Conservation (phyloP, 2,329 filamentous ascomycete genomes). For the Hypoxylon sp. region DNA sequence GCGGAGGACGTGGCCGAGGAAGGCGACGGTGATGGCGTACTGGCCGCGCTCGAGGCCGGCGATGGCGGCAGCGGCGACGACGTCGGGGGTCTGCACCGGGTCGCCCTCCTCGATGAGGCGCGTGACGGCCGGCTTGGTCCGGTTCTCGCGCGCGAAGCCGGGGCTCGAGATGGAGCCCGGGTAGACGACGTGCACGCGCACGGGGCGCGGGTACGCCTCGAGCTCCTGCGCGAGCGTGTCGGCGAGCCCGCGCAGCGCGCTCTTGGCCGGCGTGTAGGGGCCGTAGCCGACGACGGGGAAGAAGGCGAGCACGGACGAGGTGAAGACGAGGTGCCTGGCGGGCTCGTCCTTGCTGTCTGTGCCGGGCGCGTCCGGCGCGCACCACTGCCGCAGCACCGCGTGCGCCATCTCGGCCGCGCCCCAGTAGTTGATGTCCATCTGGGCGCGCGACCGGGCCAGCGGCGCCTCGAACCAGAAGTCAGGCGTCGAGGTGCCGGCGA, state of each 20-base stretch:
- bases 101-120: conserved; percentile 83
- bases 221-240: conserved; percentile 87
- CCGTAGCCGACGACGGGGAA: conserved; percentile 82
- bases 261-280: conserved; percentile 85
- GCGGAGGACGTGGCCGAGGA: conserved; percentile 76
- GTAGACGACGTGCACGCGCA: conserved; percentile 82
- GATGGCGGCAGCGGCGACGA: conserved; percentile 76
- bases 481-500: conserved; percentile 78
- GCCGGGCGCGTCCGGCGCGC: conserved; percentile 57
- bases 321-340: conserved; percentile 85
- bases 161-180: conserved; percentile 84
- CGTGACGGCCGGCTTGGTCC: conserved; percentile 81
- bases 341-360: too few relatives aligned
- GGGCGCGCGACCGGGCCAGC: conserved; percentile 69
- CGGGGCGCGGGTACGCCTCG: conserved; percentile 82
- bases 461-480: conserved; percentile 80
- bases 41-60: conserved; percentile 80
- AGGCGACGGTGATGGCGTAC: conserved; percentile 79
- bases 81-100: conserved; percentile 77
- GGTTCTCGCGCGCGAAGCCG: conserved; percentile 78
- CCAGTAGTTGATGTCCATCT: conserved; percentile 96
- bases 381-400: conserved; percentile 78
- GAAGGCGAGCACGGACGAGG: conserved; percentile 78
- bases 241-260: conserved; percentile 81
- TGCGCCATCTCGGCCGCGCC: conserved; percentile 86